Evolutionary conservation across 768 basidiomycete genomes (phyloP).

Genomic region (Clitopilus passeckerianus): DNA sequence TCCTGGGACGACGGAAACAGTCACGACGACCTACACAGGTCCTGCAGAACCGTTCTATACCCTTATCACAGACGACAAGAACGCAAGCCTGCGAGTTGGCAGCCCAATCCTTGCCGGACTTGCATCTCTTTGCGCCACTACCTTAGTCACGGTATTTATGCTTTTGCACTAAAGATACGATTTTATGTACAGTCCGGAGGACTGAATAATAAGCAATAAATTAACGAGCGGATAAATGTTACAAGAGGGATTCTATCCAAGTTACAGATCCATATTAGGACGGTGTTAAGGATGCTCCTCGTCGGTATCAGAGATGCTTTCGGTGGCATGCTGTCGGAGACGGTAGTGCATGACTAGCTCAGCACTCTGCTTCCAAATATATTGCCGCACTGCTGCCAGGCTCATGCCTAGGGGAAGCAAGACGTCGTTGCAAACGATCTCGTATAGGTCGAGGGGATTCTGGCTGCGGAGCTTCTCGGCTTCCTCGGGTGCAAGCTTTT

Average conservation of each 20-base stretch:
- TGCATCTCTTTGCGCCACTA: not conserved
- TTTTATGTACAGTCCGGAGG: not conserved
- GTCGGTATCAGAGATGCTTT: not conserved
- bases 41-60: not conserved
- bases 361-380: conserved; percentile 72
- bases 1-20: not conserved
- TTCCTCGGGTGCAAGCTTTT: conserved; percentile 14
- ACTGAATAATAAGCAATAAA: not conserved
- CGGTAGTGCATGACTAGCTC: conserved; percentile 81
- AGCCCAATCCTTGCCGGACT: not conserved
- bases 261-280: too few species aligned
- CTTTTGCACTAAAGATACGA: not conserved
- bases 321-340: conserved; percentile 22
- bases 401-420: conserved; percentile 84
- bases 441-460: conserved; percentile 59
- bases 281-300: not conserved
- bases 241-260: not conserved
- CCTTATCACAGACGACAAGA: not conserved
- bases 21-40: not conserved
- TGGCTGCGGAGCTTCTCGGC: not conserved
- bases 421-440: conserved; percentile 86
- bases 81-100: not conserved
- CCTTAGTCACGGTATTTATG: not conserved
- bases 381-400: conserved; percentile 86
- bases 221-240: not conserved